Evolutionary conservation across 2,329 filamentous ascomycete species (phyloP), one percentile per base, ranked within the genome.

Genomic region (Sclerotinia minor): DNA sequence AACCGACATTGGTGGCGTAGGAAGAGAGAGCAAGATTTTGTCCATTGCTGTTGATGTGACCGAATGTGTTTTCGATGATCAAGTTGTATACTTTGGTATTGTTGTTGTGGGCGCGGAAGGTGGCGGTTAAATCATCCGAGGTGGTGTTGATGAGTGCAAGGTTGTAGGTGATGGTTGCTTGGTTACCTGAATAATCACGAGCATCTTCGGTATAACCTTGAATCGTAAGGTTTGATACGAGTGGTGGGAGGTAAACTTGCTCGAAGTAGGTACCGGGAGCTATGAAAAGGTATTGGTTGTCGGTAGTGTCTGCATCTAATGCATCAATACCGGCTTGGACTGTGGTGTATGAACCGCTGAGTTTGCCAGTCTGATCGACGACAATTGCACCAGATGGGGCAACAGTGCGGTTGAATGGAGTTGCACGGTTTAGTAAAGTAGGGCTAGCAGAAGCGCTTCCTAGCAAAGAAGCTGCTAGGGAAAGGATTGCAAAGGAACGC

Each of bases 21-120:
- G 85, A 83, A 47, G 81, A 83, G 32, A 88, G 65, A 1, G 85
- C 85, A 44, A 87, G 77, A 9, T 81, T 83, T 70, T 86, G 83
- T 2, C 85, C 85, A 50, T 79, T 80, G 2, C 49, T 70, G 21
- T 49, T 44, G n/a, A 72, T 64, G 52, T 74, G 72, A 0, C 72
- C 71, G 50, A 75, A 73, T 2, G 72, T 74, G 49, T 75, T 75
- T 17, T 65, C 67, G 53, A 86, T 77, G 73, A 87, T 86, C 76
- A 88, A 79, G 73, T 87, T 87, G 79, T 87, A 87, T 53, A 87
- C 79, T 70, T 83, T 84, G 68, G 73, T 83, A 79, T 83, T 85
- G 5, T 78, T 81, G 17, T 81, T 73, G 72, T 72, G 73, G 50
- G 76, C 71, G 47, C 75, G 67, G 52, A 76, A 54, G 3, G 74